These are phyloP conservation scores for Globisporangium camurandrum DNA, from an alignment of 352 stramenopile genomes.

Conservation along the genomic window DNA sequence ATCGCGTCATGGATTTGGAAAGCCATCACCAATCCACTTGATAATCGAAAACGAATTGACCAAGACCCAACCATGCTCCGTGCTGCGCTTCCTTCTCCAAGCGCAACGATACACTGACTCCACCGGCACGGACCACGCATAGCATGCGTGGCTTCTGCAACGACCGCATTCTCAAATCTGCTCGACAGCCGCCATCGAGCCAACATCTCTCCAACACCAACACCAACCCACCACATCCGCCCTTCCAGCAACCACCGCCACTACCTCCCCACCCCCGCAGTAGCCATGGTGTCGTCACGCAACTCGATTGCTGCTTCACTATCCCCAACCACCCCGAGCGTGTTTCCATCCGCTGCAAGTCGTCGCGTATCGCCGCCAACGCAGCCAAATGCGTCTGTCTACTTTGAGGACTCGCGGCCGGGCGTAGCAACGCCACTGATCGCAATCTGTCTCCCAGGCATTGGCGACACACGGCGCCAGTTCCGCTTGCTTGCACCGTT, in stretches of 20 bases:
- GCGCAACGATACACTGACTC: too few relatives aligned
- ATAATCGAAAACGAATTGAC: too few relatives aligned
- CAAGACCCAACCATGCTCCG: too few relatives aligned
- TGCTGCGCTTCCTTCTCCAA: too few relatives aligned
- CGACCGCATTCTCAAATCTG: not conserved
- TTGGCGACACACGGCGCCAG: slow-evolving; percentile 33
- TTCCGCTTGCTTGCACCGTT: slow-evolving; percentile 31
- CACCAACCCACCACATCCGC: not conserved
- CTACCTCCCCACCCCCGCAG: not conserved
- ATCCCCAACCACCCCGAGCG: slow-evolving; percentile 1
- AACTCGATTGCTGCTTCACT: not conserved
- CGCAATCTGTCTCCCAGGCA: slow-evolving; percentile 30
- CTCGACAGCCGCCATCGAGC: not conserved
- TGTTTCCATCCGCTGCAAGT: slow-evolving; percentile 17
- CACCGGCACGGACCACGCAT: too few relatives aligned
- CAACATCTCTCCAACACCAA: not conserved
- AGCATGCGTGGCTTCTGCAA: too few relatives aligned
- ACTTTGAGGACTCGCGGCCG: slow-evolving; percentile 33
- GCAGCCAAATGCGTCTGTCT: slow-evolving; percentile 13
- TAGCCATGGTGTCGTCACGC: too few relatives aligned
- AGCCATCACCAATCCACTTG: too few relatives aligned
- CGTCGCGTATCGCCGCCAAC: slow-evolving; percentile 12
- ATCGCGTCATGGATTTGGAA: too few relatives aligned
- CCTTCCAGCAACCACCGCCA: not conserved
- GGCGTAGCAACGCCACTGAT: slow-evolving; percentile 11